Evolutionary conservation across 2,329 filamentous ascomycete genomes (phyloP), one percentile per base, ranked within the genome.

Genomic region (Microascus cirrosus): DNA sequence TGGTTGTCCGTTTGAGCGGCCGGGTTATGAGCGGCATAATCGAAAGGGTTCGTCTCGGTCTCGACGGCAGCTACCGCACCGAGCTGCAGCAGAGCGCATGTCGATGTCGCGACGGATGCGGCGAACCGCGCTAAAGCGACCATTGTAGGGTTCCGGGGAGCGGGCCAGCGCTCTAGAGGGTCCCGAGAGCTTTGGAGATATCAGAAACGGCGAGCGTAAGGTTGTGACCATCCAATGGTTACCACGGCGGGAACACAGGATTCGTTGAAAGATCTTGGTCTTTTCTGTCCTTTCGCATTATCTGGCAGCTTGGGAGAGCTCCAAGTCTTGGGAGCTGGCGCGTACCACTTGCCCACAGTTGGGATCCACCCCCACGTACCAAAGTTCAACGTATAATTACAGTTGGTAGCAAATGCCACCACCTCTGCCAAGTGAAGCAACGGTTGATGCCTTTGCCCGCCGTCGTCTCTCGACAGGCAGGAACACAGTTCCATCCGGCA

Each of bases 1-100:
- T 95, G 81, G 71, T 97, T 96, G 67, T 82, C 83, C 61, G 77
- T 68, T 15, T 55, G 45, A 2, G 45, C 45, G 22, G 45, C 45
- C 65, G 82, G 78, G 61, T 69, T 70, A 51, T 72, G 74, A 42
- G 81, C 66, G 57, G 80, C 71, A 50, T 71, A 70, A 52, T 66
- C 62, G 13, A 50, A 50, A 13, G n/a, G 45, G 7, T 50, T 20
- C 18, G 45, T 2, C 20, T 50, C 45, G 20, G 45, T 11, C 5
- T 50, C 45, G 36, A n/a, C 36, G 22, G 45, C 45, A 13, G 45
- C 45, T 13, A 50, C 45, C 2, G 42, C n/a, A 10, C 15, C 42
- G 45, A 22, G 22, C n/a, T 50, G 45, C n/a, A 50, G 3, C n/a
- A 50, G 22, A 20, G 45, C 50, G 42, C 55, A 56, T 12, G 39